phyloP scores from a whole-genome alignment of 208 protist genomes.

The Blechomonas ayalai region DNA sequence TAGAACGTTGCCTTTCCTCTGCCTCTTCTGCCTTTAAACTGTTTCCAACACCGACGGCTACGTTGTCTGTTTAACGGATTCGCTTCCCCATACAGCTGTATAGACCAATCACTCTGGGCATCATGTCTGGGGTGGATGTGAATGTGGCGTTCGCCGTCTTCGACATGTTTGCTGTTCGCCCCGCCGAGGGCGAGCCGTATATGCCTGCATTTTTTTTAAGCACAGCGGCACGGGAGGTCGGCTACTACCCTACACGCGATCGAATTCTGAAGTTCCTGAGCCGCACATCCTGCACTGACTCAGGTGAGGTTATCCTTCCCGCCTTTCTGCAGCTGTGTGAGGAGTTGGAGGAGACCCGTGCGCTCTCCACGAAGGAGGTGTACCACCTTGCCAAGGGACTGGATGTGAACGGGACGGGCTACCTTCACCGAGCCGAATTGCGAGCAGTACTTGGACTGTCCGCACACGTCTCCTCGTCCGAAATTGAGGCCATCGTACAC shows the following conservation, averaged over 20 bases:
- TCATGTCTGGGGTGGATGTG: too few species aligned
- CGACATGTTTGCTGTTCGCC: too few species aligned
- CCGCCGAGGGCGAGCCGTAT: slow-evolving; percentile 19
- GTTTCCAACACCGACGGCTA: too few species aligned
- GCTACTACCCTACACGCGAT: slow-evolving; percentile 41
- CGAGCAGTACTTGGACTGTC: slow-evolving; percentile 24
- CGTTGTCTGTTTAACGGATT: too few species aligned
- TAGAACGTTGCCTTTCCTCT: too few species aligned
- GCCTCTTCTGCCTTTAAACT: too few species aligned
- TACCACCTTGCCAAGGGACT: slow-evolving; percentile 4
- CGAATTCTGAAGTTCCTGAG: slow-evolving; percentile 14
- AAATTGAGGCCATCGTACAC: slow-evolving; percentile 48
- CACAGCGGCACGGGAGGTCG: slow-evolving; percentile 34
- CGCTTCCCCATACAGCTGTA: too few species aligned
- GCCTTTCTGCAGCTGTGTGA: slow-evolving; percentile 53
- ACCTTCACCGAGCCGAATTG: slow-evolving; percentile 28
- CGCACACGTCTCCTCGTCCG: slow-evolving; percentile 20
- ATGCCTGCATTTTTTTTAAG: slow-evolving; percentile 26
- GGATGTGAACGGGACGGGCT: slow-evolving; percentile 20
- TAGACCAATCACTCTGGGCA: too few species aligned
- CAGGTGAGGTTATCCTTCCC: slow-evolving; percentile 23
- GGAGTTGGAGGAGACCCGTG: slow-evolving; percentile 15
- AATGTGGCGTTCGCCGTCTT: too few species aligned
- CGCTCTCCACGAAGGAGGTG: neutral
- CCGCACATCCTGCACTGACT: slow-evolving; percentile 7